Base-by-base conservation (phyloP, 257 asterid genomes). In the Linderniella brevidens region DNA sequence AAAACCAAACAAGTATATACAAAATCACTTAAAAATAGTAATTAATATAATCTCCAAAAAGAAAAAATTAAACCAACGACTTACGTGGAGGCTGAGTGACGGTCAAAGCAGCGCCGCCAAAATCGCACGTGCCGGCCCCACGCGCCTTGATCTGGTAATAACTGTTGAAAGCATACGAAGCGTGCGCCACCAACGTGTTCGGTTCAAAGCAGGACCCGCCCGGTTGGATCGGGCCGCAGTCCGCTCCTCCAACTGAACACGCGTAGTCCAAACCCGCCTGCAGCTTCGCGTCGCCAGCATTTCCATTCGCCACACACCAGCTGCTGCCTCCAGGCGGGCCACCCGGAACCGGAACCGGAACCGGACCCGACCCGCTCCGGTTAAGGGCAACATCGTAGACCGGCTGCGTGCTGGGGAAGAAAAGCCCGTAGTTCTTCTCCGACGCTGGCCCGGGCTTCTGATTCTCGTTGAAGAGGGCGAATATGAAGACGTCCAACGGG, bases 131-230 rank as follows among this genome's bases (percentile, higher is more conserved):
- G 41, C 98, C 92, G 42, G 64, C 55, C 57, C 17, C 59, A 37
- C 98, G 72, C 12, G 59, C 19, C n/a, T 80, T 74, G 63, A 65
- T 80, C 77, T 84, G 98, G 42, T 80, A 84, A 13, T 63, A 88
- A 57, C 93, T 88, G 56, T 88, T 83, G 72, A 88, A 78, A 0
- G 97, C 97, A 70, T 71, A 80, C 0, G 95, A 78, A 0, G 97
- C 97, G 54, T 84, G 97, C 8, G 86, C 86, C 54, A 8, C 90
- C 11, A 88, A 35, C 1, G 78, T 57, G 52, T 71, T 59, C 0
- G 93, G 97, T 64, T 80, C 9, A 58, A 73, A 76, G 58, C 97
- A 88, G 68, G 78, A 57, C 54, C 82, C 56, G 9, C 79, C 97
- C 0, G 14, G 10, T 56, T 83, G 80, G 37, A 88, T 83, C 73